phyloP scores from a whole-genome alignment of 2,329 filamentous ascomycete species.

The Ophiostoma ips region DNA sequence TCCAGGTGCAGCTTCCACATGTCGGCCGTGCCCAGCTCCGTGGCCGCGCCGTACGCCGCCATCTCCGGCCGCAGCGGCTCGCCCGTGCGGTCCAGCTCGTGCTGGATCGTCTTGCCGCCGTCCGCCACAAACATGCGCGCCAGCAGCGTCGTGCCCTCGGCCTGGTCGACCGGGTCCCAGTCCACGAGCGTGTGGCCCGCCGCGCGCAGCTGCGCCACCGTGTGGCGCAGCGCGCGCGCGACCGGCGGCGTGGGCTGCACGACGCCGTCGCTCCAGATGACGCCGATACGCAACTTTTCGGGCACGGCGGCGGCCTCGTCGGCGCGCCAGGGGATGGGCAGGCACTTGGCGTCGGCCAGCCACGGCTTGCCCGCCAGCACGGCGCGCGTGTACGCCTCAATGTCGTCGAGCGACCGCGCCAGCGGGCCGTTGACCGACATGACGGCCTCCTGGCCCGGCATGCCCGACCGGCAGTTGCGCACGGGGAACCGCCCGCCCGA shows the following conservation, averaged over 20 bases:
- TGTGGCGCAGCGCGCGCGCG: conserved; percentile 35
- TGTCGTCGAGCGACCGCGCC: conserved; percentile 38
- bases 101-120: conserved; percentile 21
- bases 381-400: conserved; percentile 38
- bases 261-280: conserved; percentile 51
- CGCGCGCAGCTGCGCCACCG: conserved; percentile 28
- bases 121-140: conserved; percentile 35
- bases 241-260: conserved; percentile 55
- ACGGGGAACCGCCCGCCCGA: conserved; percentile 48
- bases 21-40: conserved; percentile 27
- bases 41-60: conserved; percentile 19
- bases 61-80: conserved; percentile 30
- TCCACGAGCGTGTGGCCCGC: conserved; percentile 39
- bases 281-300: conserved; percentile 36
- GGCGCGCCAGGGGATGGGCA: conserved; percentile 42
- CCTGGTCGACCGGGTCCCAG: conserved; percentile 31
- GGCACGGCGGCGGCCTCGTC: not conserved
- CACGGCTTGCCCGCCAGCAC: conserved; percentile 41
- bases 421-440: conserved; percentile 51
- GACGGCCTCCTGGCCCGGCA: conserved; percentile 52
- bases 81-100: conserved; percentile 18
- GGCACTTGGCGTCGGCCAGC: conserved; percentile 40
- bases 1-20: conserved; percentile 36
- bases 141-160: conserved; percentile 24
- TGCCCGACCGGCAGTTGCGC: conserved; percentile 35